phyloP scores from a whole-genome alignment of 2,329 filamentous ascomycete genomes.

The Akanthomyces muscarius region DNA sequence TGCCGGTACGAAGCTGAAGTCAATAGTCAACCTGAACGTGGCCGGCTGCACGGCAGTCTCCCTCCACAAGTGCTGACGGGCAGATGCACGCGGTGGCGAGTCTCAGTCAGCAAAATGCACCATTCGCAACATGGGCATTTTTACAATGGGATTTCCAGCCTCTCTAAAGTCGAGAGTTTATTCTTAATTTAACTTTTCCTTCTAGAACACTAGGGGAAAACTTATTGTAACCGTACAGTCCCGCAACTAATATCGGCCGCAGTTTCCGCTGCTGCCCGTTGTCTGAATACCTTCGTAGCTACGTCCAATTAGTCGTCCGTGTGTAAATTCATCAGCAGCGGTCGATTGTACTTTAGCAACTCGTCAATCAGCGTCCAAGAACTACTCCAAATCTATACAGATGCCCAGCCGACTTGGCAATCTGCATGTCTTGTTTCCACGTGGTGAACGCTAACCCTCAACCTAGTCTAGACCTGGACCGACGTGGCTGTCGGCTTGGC shows the following conservation, averaged over 20 bases:
- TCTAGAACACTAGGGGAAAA: not conserved
- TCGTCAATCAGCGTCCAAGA: not conserved
- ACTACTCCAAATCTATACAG: not conserved
- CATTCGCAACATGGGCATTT: constrained; percentile 8
- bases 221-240: no score
- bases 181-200: not conserved
- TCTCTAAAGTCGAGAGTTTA: not conserved
- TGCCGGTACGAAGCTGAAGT: not conserved
- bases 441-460: constrained; percentile 1
- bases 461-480: not conserved
- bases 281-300: no score
- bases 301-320: no score
- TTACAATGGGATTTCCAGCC: not conserved
- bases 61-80: constrained; percentile 12
- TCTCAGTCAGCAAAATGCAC: constrained; percentile 15
- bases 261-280: not conserved
- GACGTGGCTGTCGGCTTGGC: not conserved
- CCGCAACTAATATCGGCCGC: not conserved
- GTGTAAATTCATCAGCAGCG: no score
- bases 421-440: constrained; percentile 15
- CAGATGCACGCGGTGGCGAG: not conserved
- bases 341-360: no score
- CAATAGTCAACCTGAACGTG: constrained; percentile 5
- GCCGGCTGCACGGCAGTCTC: constrained; percentile 2
- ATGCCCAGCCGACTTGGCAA: not conserved